Evolutionary conservation across 2,329 filamentous ascomycete species (phyloP).

Genomic region (Eutypella sp.): DNA sequence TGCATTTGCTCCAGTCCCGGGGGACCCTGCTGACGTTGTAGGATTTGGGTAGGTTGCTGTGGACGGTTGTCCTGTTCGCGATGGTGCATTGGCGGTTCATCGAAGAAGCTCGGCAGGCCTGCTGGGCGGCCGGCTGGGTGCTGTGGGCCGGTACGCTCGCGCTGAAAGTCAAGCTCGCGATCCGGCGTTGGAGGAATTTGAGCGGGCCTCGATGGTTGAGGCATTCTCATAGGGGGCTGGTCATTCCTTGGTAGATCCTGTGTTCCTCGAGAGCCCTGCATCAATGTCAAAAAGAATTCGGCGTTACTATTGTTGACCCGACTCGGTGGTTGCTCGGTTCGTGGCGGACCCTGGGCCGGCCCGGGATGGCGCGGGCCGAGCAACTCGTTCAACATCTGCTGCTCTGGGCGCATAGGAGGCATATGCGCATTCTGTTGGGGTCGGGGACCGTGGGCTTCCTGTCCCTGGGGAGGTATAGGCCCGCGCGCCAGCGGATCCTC

Average conservation of each 20-base stretch:
- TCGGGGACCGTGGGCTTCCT: conserved; percentile 50
- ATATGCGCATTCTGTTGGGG: conserved; percentile 43
- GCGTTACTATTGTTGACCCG: conserved; percentile 58
- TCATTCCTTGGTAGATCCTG: conserved; percentile 48
- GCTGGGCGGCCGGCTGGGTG: conserved; percentile 26
- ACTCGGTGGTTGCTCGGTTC: conserved; percentile 38
- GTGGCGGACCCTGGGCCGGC: conserved; percentile 44
- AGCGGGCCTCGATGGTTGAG: conserved; percentile 47
- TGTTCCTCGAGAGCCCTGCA: conserved; percentile 53
- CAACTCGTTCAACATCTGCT: conserved; percentile 54
- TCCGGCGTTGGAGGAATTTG: conserved; percentile 42
- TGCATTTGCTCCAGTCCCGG: conserved; percentile 58
- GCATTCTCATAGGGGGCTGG: conserved; percentile 47
- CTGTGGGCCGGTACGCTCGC: conserved; percentile 32
- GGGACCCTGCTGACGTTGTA: conserved; percentile 54
- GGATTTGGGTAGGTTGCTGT: conserved; percentile 57
- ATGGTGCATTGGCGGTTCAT: conserved; percentile 45
- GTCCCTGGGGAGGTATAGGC: conserved; percentile 36
- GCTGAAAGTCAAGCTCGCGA: conserved; percentile 43
- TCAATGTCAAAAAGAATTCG: conserved; percentile 82
- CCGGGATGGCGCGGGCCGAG: conserved; percentile 54
- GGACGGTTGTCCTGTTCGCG: conserved; percentile 42
- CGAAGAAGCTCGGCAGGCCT: conserved; percentile 47
- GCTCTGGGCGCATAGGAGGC: conserved; percentile 47
- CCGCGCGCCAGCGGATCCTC: conserved; percentile 39